Base-by-base conservation (phyloP, 345 rosid species). In the Lagerstroemia speciosa region DNA sequence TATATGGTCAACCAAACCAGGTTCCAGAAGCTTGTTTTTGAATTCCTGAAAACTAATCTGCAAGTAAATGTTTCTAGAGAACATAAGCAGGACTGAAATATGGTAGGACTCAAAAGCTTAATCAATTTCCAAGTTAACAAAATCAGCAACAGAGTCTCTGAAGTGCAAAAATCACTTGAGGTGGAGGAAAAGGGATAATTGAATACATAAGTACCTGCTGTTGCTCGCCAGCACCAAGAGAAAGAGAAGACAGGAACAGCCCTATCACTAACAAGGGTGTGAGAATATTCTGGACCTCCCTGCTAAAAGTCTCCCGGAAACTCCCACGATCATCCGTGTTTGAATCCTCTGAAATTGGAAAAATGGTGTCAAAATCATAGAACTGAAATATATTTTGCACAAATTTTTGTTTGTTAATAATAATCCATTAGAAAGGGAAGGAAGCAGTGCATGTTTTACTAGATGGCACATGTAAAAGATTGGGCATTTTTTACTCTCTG, bases 11-110 rank as follows among this genome's bases (percentile, higher is more conserved):
- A 94, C 99, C 74, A 91, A 55, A 73, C 97, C 98, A 34, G 90
- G 96, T 77, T 91, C 96, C n/a, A 94, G 90, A 61, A 91, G 87
- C 86, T 88, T 88, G 83, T 92, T 91, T 67, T 87, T 89, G 84
- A 91, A 91, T 81, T 91, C 99, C 71, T 94, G 99, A 84, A 94
- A 94, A 68, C 97, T 91, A 75, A 94, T 89, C 99, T 94, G 92
- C 61, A 45, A 72, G 74, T 29, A 0, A 45, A 45, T 19, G 46
- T 34, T 53, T 64, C 43, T 24, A 34, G 30, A 24, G 67, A 62
- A 41, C 67, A 37, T 24, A 5, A 66, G 62, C 30, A 65, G 7
- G 33, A 34, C 64, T 27, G 11, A 22, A 53, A 60, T 11, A 46
- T 45, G 11, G 37, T 29, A 17, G 57, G 17, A 4, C 8, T 30